Conservation (phyloP, 2,329 filamentous ascomycete species). For the Graphiopsis chlorocephala region DNA sequence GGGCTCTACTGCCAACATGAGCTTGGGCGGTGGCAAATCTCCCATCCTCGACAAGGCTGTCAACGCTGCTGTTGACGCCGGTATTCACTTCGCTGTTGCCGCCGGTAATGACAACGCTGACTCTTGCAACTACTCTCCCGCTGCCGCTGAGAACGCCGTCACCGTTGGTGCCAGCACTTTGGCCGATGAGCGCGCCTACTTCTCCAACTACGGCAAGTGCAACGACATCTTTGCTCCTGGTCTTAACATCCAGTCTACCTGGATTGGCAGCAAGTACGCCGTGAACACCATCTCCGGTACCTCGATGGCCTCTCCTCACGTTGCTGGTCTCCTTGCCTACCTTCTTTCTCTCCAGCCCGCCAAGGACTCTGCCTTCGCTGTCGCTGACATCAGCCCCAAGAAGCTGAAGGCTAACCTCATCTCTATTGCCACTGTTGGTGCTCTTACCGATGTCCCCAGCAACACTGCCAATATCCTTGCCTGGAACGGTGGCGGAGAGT, state of each 20-base stretch:
- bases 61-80: constrained; percentile 86
- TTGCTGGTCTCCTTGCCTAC: constrained; percentile 95
- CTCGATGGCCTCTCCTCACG: constrained; percentile 97
- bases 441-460: constrained; percentile 75
- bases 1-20: constrained; percentile 99
- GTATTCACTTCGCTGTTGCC: constrained; percentile 96
- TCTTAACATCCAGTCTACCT: constrained; percentile 94
- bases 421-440: constrained; percentile 73
- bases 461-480: constrained; percentile 93
- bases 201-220: constrained; percentile 99
- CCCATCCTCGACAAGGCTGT: constrained; percentile 85
- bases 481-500: constrained; percentile 96
- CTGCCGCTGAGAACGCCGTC: constrained; percentile 84
- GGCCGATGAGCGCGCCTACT: constrained; percentile 94
- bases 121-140: constrained; percentile 98
- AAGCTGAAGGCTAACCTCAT: constrained; percentile 91
- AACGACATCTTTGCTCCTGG: constrained; percentile 98
- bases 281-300: constrained; percentile 99
- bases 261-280: constrained; percentile 94
- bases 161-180: constrained; percentile 95
- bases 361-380: constrained; percentile 84
- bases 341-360: constrained; percentile 93
- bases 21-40: constrained; percentile 95
- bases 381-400: constrained; percentile 85
- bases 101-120: constrained; percentile 98